Conservation (phyloP, 768 basidiomycete genomes). For the Crassisporium funariophilum region DNA sequence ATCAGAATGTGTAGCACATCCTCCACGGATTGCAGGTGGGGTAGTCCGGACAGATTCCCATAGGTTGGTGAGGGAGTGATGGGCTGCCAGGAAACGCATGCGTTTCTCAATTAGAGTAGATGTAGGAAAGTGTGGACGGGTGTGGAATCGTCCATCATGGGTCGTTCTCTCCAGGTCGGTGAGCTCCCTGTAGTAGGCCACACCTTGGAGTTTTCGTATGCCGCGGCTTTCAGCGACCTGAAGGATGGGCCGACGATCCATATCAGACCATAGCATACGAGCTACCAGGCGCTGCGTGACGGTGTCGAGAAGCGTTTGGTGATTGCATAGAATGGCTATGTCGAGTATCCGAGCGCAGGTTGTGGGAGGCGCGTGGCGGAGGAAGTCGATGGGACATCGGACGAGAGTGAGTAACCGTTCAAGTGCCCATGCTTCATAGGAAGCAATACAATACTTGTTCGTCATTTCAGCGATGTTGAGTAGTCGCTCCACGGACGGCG, state of each 20-base stretch:
- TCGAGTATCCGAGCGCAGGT: constrained; percentile 50
- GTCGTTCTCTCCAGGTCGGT: constrained; percentile 38
- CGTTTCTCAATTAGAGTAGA: constrained; percentile 37
- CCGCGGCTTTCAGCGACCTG: constrained; percentile 45
- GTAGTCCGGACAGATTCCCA: constrained; percentile 55
- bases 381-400: constrained; percentile 30
- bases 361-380: constrained; percentile 31
- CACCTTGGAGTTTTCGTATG: constrained; percentile 45
- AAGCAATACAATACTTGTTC: constrained; percentile 49
- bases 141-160: constrained; percentile 33
- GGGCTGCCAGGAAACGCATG: constrained; percentile 57
- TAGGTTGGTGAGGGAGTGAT: constrained; percentile 51
- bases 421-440: constrained; percentile 46
- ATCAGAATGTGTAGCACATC: constrained; percentile 51
- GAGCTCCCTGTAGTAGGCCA: constrained; percentile 54
- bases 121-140: constrained; percentile 29
- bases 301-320: constrained; percentile 47
- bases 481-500: constrained; percentile 39
- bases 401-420: constrained; percentile 40
- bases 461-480: constrained; percentile 49
- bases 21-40: constrained; percentile 44
- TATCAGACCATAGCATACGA: constrained; percentile 55
- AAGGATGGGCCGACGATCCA: constrained; percentile 49
- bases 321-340: constrained; percentile 52
- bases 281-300: constrained; percentile 52